Evolutionary conservation across 1,284 basidiomycete genomes (phyloP).

Genomic region (Ustilago nuda): DNA sequence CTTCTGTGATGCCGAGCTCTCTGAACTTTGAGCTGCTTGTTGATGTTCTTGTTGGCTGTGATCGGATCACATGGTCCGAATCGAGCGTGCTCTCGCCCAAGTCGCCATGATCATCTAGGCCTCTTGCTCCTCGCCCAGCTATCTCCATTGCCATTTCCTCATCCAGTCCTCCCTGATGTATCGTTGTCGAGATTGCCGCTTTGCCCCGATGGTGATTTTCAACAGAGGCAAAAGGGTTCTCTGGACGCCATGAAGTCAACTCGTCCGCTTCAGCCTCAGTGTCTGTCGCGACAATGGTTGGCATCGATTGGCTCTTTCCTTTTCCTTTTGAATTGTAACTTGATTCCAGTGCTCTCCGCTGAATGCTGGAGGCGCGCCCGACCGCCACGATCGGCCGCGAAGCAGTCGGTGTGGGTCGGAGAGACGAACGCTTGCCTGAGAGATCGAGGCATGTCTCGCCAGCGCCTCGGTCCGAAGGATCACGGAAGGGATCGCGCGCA

Average conservation of each 20-base stretch:
- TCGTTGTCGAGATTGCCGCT: slow-evolving; percentile 24
- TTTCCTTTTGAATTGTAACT: slow-evolving; percentile 29
- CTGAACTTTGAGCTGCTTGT: slow-evolving; percentile 54
- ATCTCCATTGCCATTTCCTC: slow-evolving; percentile 47
- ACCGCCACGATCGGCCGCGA: slow-evolving; percentile 54
- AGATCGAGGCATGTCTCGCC: not conserved
- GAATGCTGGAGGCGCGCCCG: slow-evolving; percentile 54
- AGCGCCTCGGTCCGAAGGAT: slow-evolving; percentile 26
- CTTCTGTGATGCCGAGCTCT: slow-evolving; percentile 47
- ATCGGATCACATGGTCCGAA: slow-evolving; percentile 3
- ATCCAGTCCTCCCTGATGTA: slow-evolving; percentile 47
- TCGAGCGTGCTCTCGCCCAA: slow-evolving; percentile 32
- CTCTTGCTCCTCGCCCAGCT: slow-evolving; percentile 12
- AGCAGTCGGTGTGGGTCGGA: slow-evolving; percentile 45
- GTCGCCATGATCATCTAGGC: slow-evolving; percentile 24
- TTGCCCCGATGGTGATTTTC: slow-evolving; percentile 17
- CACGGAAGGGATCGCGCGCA: slow-evolving; percentile 36
- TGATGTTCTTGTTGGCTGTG: slow-evolving; percentile 25
- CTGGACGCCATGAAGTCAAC: no score
- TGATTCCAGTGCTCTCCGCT: slow-evolving; percentile 35
- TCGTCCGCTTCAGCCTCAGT: slow-evolving; percentile 29
- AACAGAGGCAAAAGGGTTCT: slow-evolving; percentile 34
- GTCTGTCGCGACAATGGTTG: slow-evolving; percentile 54
- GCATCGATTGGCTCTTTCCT: slow-evolving; percentile 43
- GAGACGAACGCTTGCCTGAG: slow-evolving; percentile 20